Percentiles rank a stretch among this genome's conserved stretches.
Evolutionary conservation across 2,329 filamentous ascomycete species (phyloP).

Genomic region (Phoma sp.): DNA sequence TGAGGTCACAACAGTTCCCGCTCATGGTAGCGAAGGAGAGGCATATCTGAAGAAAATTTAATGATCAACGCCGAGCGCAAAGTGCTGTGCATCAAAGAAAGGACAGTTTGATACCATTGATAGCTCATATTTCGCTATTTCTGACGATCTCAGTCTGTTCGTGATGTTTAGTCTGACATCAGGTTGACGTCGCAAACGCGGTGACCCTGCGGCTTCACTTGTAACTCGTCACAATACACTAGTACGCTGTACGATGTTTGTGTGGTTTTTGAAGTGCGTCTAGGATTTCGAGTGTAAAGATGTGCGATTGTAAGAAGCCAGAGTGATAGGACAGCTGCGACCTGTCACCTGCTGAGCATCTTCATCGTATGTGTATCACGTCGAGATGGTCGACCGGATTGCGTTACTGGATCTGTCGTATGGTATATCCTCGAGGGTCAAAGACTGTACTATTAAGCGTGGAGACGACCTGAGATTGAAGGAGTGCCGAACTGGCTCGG

Average conservation of each 20-base stretch:
- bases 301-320: background rate
- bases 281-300: too few relatives aligned
- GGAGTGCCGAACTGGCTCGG: constrained; percentile 4
- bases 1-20: background rate
- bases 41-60: too few relatives aligned
- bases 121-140: background rate
- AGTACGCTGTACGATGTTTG: background rate
- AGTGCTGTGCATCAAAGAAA: too few relatives aligned
- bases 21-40: too few relatives aligned
- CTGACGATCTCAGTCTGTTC: background rate
- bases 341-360: background rate
- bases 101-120: background rate
- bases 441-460: background rate
- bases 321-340: background rate
- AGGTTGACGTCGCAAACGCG: background rate
- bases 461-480: background rate
- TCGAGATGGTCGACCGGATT: background rate
- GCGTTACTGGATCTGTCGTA: background rate
- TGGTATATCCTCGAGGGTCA: background rate
- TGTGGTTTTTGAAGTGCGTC: background rate
- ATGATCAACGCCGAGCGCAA: too few relatives aligned
- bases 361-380: background rate
- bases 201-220: background rate
- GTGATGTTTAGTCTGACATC: background rate
- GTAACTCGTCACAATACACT: background rate